phyloP scores from a whole-genome alignment of 768 basidiomycete genomes.

The Mycena sanguinolenta region DNA sequence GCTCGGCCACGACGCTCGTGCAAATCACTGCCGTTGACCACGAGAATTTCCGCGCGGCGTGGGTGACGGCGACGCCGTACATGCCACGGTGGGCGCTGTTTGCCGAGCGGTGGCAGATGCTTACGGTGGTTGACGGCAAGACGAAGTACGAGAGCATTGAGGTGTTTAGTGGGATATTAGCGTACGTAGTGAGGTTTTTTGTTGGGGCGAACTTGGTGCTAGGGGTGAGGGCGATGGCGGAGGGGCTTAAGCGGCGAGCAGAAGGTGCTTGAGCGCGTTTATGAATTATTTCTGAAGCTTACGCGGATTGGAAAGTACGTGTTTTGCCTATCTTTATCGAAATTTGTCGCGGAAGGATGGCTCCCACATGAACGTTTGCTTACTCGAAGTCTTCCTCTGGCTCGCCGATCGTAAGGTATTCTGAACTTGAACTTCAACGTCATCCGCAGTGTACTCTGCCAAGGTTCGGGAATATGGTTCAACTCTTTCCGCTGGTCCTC shows the following conservation, averaged over 20 bases:
- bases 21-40: constrained; percentile 65
- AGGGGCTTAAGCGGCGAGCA: constrained; percentile 22
- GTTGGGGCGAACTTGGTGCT: constrained; percentile 19
- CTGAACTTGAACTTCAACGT: no score
- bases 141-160: constrained; percentile 77
- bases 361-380: no score
- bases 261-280: constrained; percentile 26
- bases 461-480: no score
- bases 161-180: constrained; percentile 68
- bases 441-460: no score
- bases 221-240: constrained; percentile 32
- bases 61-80: constrained; percentile 47
- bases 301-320: no score
- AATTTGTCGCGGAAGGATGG: no score
- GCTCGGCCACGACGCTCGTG: constrained; percentile 13
- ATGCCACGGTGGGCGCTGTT: constrained; percentile 20
- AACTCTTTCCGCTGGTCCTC: no score
- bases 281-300: no score
- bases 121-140: constrained; percentile 58
- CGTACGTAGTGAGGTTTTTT: constrained; percentile 58
- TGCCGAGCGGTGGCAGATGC: constrained; percentile 72
- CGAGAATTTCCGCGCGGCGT: constrained; percentile 68
- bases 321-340: no score
- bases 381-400: no score
- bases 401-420: no score